phyloP scores from a whole-genome alignment of 2,329 filamentous ascomycete genomes.

The Nothomitra cinnamomea region DNA sequence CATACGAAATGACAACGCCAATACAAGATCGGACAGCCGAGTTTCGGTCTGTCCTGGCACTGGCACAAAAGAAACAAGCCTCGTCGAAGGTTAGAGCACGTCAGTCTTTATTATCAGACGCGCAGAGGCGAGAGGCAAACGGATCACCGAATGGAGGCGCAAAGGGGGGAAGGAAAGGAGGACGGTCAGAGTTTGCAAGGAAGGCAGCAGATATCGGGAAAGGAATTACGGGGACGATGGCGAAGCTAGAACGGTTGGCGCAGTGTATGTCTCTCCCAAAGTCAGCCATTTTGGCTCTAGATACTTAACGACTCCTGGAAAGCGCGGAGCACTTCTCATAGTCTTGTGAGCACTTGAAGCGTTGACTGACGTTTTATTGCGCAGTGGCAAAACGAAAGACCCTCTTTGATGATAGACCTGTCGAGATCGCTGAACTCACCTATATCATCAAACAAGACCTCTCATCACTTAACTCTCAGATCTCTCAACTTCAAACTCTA shows the following conservation, averaged over 20 bases:
- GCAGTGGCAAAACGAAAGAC: constrained; percentile 82
- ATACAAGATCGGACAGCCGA: constrained; percentile 95
- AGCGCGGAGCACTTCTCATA: not conserved
- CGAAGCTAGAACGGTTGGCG: constrained; percentile 82
- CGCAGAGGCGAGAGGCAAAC: constrained; percentile 43
- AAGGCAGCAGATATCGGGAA: constrained; percentile 82
- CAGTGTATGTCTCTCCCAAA: constrained; percentile 40
- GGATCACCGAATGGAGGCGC: constrained; percentile 38
- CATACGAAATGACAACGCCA: constrained; percentile 39
- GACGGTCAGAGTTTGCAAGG: constrained; percentile 80
- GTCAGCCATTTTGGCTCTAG: not conserved
- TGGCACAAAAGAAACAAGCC: constrained; percentile 66
- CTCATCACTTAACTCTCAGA: constrained; percentile 70
- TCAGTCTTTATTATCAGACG: constrained; percentile 60
- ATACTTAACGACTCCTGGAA: not conserved
- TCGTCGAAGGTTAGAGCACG: constrained; percentile 59
- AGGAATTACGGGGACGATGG: constrained; percentile 83
- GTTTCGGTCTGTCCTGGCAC: constrained; percentile 78
- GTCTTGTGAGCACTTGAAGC: not conserved
- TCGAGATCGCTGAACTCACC: constrained; percentile 93
- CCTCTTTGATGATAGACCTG: constrained; percentile 87
- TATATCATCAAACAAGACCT: constrained; percentile 98
- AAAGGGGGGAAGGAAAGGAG: constrained; percentile 23
- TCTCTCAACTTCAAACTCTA: constrained; percentile 62
- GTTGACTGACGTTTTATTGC: not conserved